phyloP scores from a whole-genome alignment of 2,329 filamentous ascomycete genomes.

The Diaporthe sp. region DNA sequence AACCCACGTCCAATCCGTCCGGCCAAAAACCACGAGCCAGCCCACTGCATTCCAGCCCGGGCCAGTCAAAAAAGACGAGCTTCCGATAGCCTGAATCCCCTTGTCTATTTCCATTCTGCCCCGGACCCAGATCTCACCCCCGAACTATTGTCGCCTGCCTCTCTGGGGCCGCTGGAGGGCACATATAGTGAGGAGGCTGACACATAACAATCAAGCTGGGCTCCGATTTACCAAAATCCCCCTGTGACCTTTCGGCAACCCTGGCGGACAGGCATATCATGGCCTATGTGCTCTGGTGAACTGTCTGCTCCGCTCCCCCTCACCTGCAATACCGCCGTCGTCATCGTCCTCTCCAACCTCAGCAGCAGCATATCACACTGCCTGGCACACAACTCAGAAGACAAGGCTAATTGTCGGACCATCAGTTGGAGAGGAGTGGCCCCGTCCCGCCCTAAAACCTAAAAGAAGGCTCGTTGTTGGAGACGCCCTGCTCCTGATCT shows the following conservation, averaged over 20 bases:
- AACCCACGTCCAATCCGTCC: conserved; percentile 1
- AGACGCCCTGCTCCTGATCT: conserved; percentile 26
- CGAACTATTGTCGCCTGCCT: conserved; percentile 28
- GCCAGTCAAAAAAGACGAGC: conserved; percentile 10
- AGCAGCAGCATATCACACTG: conserved; percentile 18
- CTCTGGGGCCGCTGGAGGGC: conserved; percentile 11
- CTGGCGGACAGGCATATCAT: conserved; percentile 23
- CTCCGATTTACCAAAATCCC: conserved; percentile 1
- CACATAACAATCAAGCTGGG: conserved; percentile 11
- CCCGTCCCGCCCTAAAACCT: conserved; percentile 16
- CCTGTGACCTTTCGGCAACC: conserved; percentile 9
- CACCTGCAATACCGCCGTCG: conserved; percentile 17
- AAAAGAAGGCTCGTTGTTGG: conserved; percentile 25
- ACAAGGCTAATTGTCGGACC: conserved; percentile 32
- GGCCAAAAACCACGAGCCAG: background rate
- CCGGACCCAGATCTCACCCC: conserved; percentile 23
- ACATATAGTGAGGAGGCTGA: conserved; percentile 29
- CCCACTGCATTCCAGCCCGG: conserved; percentile 12
- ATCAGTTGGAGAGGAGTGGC: conserved; percentile 25
- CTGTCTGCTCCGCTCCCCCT: conserved; percentile 23
- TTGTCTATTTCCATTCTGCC: conserved; percentile 11
- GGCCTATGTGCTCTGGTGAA: conserved; percentile 18
- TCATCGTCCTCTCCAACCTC: conserved; percentile 12
- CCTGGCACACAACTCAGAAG: conserved; percentile 11
- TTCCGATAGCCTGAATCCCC: conserved; percentile 27